Conservation (phyloP, 768 basidiomycete species). For the Leccinum rimulosum region DNA sequence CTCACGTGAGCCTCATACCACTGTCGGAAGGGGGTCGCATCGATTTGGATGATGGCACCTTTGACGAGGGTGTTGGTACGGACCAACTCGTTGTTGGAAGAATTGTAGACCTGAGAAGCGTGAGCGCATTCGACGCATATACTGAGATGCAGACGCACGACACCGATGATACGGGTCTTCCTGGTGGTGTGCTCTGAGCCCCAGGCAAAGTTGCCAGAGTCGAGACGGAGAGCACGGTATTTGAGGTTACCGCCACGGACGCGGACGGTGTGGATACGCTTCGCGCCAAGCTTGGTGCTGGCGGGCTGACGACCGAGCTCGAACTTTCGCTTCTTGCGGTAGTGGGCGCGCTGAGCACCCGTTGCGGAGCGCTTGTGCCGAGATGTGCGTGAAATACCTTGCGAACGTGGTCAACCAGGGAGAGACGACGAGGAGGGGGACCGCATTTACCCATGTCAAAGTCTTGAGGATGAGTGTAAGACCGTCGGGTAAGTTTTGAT, state of each 20-base stretch:
- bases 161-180: slow-evolving; percentile 95
- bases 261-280: slow-evolving; percentile 94
- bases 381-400: slow-evolving; percentile 96
- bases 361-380: slow-evolving; percentile 96
- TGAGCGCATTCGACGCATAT: slow-evolving; percentile 8
- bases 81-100: slow-evolving; percentile 99
- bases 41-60: slow-evolving; percentile 93
- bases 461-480: slow-evolving; percentile 62
- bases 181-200: slow-evolving; percentile 89
- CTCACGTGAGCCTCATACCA: slow-evolving; percentile 98
- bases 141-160: slow-evolving; percentile 57
- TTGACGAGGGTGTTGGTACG: slow-evolving; percentile 99
- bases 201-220: slow-evolving; percentile 98
- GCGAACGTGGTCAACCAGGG: slow-evolving; percentile 10
- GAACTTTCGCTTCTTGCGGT: slow-evolving; percentile 99
- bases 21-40: slow-evolving; percentile 98
- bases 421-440: slow-evolving; percentile 11
- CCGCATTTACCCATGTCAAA: slow-evolving; percentile 72
- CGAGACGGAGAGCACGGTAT: slow-evolving; percentile 94
- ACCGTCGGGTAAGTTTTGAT: slow-evolving; percentile 46
- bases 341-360: slow-evolving; percentile 89
- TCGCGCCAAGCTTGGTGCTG: slow-evolving; percentile 93
- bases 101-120: slow-evolving; percentile 81
- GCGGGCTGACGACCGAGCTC: slow-evolving; percentile 99
- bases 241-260: slow-evolving; percentile 95